Evolutionary conservation across 495 filamentous ascomycete species (phyloP).

Genomic region (Penicillium bovifimosum): DNA sequence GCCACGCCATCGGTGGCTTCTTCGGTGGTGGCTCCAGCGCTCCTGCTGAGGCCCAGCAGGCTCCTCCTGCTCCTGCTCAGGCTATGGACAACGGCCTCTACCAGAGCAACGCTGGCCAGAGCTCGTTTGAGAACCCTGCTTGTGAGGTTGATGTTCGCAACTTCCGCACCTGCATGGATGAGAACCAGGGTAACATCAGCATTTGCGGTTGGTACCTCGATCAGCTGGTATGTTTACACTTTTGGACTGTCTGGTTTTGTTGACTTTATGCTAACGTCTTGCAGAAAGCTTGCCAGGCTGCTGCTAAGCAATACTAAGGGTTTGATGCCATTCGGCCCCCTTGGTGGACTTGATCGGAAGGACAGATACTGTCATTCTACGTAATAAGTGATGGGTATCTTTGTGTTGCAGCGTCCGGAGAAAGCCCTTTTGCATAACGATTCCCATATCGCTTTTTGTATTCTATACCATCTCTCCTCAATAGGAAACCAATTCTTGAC

Average conservation of each 20-base stretch:
- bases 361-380: constrained; percentile 4
- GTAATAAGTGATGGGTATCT: constrained; percentile 7
- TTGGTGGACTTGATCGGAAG: background rate
- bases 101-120: constrained; percentile 49
- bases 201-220: constrained; percentile 98
- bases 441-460: constrained; percentile 23
- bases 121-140: constrained; percentile 45
- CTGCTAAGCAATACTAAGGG: constrained; percentile 76
- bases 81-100: constrained; percentile 46
- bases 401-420: background rate
- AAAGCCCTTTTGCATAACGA: constrained; percentile 17
- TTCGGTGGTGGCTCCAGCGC: constrained; percentile 63
- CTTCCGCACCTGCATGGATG: constrained; percentile 94
- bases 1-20: constrained; percentile 84
- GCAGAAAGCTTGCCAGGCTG: constrained; percentile 88
- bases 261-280: constrained; percentile 20
- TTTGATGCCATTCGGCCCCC: background rate
- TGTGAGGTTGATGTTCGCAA: constrained; percentile 74
- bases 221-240: constrained; percentile 59
- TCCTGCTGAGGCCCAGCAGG: constrained; percentile 51
- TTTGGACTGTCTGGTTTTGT: background rate
- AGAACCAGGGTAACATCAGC: constrained; percentile 86
- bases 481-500: constrained; percentile 11
- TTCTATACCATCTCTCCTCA: constrained; percentile 28
- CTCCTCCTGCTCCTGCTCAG: constrained; percentile 34